These are phyloP conservation scores for Fusarium sp. DNA, from an alignment of 2,329 filamentous ascomycete species.

Conservation along the genomic window DNA sequence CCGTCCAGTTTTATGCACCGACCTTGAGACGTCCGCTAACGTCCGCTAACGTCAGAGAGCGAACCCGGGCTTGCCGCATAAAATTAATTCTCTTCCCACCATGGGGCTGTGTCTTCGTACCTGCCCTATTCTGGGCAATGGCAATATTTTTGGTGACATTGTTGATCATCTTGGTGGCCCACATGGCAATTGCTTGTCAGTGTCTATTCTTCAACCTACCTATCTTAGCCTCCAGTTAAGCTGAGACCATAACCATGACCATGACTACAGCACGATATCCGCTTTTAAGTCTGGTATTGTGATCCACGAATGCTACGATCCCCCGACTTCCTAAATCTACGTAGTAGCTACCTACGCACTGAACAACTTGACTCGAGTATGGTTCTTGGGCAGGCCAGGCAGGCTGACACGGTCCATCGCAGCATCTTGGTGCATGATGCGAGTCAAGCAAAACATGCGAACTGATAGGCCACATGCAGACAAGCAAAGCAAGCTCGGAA, in stretches of 20 bases:
- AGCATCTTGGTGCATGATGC: slow-evolving; percentile 13
- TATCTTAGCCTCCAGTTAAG: not conserved
- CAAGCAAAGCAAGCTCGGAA: slow-evolving; percentile 13
- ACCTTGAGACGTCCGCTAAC: slow-evolving; percentile 20
- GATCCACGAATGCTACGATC: slow-evolving; percentile 4
- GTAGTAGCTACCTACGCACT: not conserved
- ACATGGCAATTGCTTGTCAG: slow-evolving; percentile 30
- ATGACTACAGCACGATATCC: slow-evolving; percentile 18
- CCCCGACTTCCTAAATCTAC: slow-evolving; percentile 5
- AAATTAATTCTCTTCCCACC: slow-evolving; percentile 41
- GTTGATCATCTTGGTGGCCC: slow-evolving; percentile 27
- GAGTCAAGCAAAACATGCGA: slow-evolving; percentile 31
- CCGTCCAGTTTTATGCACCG: slow-evolving; percentile 41
- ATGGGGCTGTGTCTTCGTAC: slow-evolving; percentile 24
- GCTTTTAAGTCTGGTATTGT: not conserved
- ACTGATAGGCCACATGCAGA: slow-evolving; percentile 22
- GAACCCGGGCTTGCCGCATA: slow-evolving; percentile 49
- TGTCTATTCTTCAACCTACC: not conserved
- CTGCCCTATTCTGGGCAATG: slow-evolving; percentile 25
- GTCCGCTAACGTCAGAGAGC: slow-evolving; percentile 35
- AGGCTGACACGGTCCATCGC: slow-evolving; percentile 9
- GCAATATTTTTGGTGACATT: slow-evolving; percentile 18
- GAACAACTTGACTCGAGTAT: slow-evolving; percentile 30
- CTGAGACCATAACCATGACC: not conserved
- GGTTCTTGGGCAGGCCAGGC: not conserved